phyloP scores from a whole-genome alignment of 495 filamentous ascomycete genomes.

The Delitschia confertaspora region DNA sequence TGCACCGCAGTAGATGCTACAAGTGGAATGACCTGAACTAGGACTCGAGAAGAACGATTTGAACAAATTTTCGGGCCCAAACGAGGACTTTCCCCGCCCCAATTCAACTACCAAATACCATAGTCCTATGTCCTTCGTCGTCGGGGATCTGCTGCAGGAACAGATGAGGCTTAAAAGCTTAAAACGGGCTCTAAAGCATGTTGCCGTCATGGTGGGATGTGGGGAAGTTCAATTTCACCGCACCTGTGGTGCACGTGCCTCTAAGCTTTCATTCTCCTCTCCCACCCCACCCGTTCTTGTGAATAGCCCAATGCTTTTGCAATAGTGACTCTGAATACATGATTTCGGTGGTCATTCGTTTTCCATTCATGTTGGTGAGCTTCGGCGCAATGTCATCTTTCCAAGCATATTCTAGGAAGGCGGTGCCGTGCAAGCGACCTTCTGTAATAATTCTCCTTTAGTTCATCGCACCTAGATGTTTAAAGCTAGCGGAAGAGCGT shows the following conservation, averaged over 20 bases:
- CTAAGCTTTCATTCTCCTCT: not conserved
- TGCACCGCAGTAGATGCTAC: no score
- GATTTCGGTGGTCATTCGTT: no score
- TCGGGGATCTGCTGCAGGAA: constrained; percentile 28
- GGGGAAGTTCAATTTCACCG: constrained; percentile 18
- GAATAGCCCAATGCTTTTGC: not conserved
- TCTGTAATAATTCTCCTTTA: no score
- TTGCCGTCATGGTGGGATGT: constrained; percentile 15
- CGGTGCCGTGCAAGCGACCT: no score
- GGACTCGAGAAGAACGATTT: no score
- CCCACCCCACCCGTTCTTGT: not conserved
- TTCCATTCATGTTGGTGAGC: no score
- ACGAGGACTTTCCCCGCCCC: not conserved
- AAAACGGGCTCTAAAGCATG: constrained; percentile 1
- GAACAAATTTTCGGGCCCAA: constrained; percentile 14
- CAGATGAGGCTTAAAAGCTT: constrained; percentile 28
- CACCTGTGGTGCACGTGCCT: constrained; percentile 12
- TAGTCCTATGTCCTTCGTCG: constrained; percentile 5
- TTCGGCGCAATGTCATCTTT: no score
- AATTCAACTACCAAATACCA: constrained; percentile 2
- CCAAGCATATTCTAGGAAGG: no score
- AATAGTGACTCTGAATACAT: no score
- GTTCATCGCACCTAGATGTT: no score
- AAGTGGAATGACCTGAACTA: no score
- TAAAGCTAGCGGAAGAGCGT: not conserved